These are phyloP conservation scores for Trichodelitschia bisporula DNA, from an alignment of 495 filamentous ascomycete species.

Conservation along the genomic window DNA sequence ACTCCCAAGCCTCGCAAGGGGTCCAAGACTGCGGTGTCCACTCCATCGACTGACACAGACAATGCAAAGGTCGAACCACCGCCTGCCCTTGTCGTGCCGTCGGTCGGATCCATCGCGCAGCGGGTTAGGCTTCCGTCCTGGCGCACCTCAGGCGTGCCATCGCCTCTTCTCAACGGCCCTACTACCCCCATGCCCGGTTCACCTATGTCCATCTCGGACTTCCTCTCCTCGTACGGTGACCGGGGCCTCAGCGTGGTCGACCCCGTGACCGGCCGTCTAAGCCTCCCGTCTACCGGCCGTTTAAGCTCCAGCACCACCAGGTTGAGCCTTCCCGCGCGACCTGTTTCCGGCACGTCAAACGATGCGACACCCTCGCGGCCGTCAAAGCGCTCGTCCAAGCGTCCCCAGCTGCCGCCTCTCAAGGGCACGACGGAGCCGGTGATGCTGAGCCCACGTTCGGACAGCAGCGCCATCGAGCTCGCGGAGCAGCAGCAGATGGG, in stretches of 20 bases:
- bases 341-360: no score
- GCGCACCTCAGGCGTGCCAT: slow-evolving; percentile 9
- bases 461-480: slow-evolving; percentile 21
- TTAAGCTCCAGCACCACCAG: slow-evolving; percentile 20
- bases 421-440: slow-evolving; percentile 9
- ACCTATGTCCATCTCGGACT: slow-evolving; percentile 28
- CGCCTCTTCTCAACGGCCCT: slow-evolving; percentile 8
- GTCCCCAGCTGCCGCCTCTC: neutral
- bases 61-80: slow-evolving; percentile 1
- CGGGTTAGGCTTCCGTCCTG: slow-evolving; percentile 4
- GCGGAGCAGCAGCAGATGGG: slow-evolving; percentile 21
- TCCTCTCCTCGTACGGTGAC: slow-evolving; percentile 25
- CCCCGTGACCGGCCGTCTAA: slow-evolving; percentile 16
- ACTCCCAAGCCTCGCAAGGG: slow-evolving; percentile 15
- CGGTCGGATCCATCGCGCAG: slow-evolving; percentile 4
- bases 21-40: no score
- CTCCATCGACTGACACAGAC: no score
- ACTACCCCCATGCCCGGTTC: no score
- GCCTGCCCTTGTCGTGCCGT: no score
- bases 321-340: neutral
- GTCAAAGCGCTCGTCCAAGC: neutral
- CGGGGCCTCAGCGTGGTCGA: slow-evolving; percentile 18
- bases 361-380: no score
- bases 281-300: slow-evolving; percentile 16
- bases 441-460: slow-evolving; percentile 16